Base-by-base conservation (phyloP, 805 yeast genomes). In the Metschnikowia vanudenii region DNA sequence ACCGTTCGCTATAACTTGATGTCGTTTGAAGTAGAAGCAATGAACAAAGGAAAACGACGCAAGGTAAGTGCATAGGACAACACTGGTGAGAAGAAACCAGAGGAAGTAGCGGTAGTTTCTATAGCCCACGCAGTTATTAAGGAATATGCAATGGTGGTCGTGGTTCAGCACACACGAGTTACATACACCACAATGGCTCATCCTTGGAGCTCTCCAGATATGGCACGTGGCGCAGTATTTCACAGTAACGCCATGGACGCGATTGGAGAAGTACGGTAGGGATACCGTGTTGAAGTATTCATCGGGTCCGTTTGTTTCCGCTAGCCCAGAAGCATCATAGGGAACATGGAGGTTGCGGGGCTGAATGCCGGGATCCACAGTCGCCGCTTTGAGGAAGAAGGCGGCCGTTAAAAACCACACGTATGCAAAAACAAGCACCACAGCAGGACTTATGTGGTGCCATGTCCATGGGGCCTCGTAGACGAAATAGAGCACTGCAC, bases 91-190 rank as follows among this genome's bases (percentile, higher is more conserved):
- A 10, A 68, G 51, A 57, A 65, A 58, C 74, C 71, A 63, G 44
- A 71, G 46, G 54, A 63, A 64, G 53, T 60, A 64, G 32, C 61
- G 57, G 57, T 71, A 69, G 51, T 70, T 71, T 13, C 76, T 50
- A 37, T 52, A 47, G 5, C 76, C 75, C 40, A 71, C 69, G 51
- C 76, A 72, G 47, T 70, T 71, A 52, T 71, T 71, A 41, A 88
- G 59, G 80, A 86, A 81, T 30, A 71, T 55, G 58, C 91, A 85
- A 61, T 85, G 91, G 60, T 85, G 92, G 56, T 88, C 96, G 55
- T 80, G 84, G 39, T 76, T 56, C 10, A 78, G 62, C 16, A 86
- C 69, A 58, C 96, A 88, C 7, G 71, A 70, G 51, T 79, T 80
- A 64, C 96, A 88, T 2, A 71, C 70, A 1, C 82, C 73, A 58